Evolutionary conservation across 345 rosid genomes (phyloP).

Genomic region (Pistacia integerrima): DNA sequence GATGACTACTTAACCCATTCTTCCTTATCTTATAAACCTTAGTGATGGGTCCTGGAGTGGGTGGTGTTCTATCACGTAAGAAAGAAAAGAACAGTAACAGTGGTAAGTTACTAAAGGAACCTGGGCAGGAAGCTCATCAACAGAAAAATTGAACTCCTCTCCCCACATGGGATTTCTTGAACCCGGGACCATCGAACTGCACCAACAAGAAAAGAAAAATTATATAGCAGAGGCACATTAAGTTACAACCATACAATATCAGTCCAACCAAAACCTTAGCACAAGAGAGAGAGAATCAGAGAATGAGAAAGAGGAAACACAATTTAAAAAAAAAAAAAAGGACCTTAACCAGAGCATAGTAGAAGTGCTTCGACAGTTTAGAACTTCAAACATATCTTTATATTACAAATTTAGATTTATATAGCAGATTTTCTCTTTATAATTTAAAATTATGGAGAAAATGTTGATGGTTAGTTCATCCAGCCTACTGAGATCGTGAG

Average conservation of each 20-base stretch:
- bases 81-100: not conserved
- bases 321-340: not conserved
- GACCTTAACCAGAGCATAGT: not conserved
- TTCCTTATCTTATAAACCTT: too few species aligned
- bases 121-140: slow-evolving; percentile 89
- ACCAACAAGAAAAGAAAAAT: slow-evolving; percentile 27
- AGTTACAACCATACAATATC: not conserved
- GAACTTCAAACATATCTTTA: not conserved
- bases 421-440: too few species aligned
- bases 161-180: slow-evolving; percentile 99
- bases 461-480: not conserved
- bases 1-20: too few species aligned
- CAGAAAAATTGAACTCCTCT: slow-evolving; percentile 91
- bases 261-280: not conserved
- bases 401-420: not conserved
- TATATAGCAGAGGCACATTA: not conserved
- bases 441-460: not conserved
- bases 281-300: not conserved
- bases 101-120: slow-evolving; percentile 37
- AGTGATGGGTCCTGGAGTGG: too few species aligned
- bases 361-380: not conserved
- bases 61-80: not conserved
- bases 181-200: slow-evolving; percentile 97
- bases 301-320: too few species aligned
- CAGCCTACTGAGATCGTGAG: not conserved